Conservation (phyloP, 495 filamentous ascomycete species). For the Lophium mytilinum region DNA sequence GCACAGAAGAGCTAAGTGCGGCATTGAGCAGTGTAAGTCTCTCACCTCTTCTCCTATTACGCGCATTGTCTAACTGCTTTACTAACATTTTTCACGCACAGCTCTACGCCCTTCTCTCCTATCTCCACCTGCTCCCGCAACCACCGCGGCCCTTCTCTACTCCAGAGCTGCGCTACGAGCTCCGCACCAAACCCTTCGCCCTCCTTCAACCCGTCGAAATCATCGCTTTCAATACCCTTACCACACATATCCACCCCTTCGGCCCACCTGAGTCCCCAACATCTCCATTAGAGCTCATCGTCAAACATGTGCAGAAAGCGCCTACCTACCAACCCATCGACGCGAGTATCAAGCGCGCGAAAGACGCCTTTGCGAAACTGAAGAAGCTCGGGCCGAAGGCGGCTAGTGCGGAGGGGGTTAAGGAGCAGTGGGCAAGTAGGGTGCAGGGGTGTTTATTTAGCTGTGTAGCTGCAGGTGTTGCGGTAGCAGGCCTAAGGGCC, state of each 20-base stretch:
- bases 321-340: constrained; percentile 13
- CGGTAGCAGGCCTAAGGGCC: constrained; percentile 47
- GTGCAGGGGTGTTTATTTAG: constrained; percentile 50
- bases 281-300: not conserved
- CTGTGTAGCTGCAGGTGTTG: constrained; percentile 59
- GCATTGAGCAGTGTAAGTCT: constrained; percentile 47
- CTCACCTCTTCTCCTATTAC: not conserved
- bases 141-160: constrained; percentile 61
- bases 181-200: constrained; percentile 85
- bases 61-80: not conserved
- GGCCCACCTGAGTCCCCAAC: constrained; percentile 36
- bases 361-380: constrained; percentile 19
- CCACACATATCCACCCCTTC: constrained; percentile 35
- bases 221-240: constrained; percentile 57
- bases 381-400: constrained; percentile 26
- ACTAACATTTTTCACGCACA: constrained; percentile 17
- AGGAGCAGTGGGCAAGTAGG: constrained; percentile 25
- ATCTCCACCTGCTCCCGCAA: constrained; percentile 49
- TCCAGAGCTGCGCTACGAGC: constrained; percentile 65
- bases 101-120: constrained; percentile 59
- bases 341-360: constrained; percentile 20
- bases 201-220: constrained; percentile 60
- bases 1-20: constrained; percentile 62
- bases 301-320: not conserved
- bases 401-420: constrained; percentile 23